Evolutionary conservation across 495 filamentous ascomycete genomes (phyloP).

Genomic region (Aspergillus sparsus): DNA sequence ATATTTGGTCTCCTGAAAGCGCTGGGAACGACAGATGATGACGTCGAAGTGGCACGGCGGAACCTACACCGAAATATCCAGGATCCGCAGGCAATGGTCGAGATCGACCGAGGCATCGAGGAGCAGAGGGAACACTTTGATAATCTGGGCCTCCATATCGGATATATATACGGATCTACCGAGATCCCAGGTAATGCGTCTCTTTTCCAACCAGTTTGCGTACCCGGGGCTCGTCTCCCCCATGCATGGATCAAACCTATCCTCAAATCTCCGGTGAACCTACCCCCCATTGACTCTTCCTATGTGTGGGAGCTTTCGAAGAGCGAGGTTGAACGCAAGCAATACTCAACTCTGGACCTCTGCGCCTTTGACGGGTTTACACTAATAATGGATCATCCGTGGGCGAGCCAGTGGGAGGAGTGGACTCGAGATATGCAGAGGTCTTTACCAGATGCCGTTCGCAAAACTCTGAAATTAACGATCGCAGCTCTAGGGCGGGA

Average conservation of each 20-base stretch:
- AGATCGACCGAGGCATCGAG: constrained; percentile 34
- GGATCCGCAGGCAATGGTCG: constrained; percentile 22
- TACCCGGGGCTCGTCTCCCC: constrained; percentile 33
- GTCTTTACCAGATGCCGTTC: background rate
- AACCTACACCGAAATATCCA: constrained; percentile 34
- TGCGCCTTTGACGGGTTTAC: constrained; percentile 33
- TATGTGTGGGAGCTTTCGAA: constrained; percentile 31
- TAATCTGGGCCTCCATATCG: constrained; percentile 39
- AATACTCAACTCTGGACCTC: constrained; percentile 37
- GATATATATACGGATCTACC: constrained; percentile 35
- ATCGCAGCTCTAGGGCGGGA: constrained; percentile 15
- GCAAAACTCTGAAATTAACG: constrained; percentile 15
- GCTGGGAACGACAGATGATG: constrained; percentile 30
- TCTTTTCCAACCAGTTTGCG: constrained; percentile 24
- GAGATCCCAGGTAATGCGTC: constrained; percentile 33
- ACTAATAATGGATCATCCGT: constrained; percentile 23
- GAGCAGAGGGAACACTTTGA: constrained; percentile 42
- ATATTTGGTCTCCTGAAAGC: constrained; percentile 37
- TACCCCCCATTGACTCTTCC: constrained; percentile 31
- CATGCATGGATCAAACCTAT: constrained; percentile 33
- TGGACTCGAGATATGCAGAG: background rate
- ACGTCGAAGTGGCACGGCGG: constrained; percentile 25
- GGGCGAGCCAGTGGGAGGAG: constrained; percentile 14
- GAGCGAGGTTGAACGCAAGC: constrained; percentile 22
- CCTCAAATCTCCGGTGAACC: background rate